Conservation (phyloP, 148 eudicot genomes). For the Amaranthus hypochondriacus region DNA sequence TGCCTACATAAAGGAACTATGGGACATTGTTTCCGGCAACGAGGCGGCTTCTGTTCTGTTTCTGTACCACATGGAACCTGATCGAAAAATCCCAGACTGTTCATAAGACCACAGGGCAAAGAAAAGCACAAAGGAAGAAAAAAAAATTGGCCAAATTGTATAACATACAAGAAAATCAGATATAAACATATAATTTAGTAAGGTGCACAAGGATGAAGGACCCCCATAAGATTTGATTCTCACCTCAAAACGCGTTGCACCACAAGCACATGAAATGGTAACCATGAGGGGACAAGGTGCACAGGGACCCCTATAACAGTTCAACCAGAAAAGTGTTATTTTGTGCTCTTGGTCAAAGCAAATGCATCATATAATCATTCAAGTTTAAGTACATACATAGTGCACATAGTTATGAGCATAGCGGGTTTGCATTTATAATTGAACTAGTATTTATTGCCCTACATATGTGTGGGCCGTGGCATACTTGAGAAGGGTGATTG, state of each 20-base stretch:
- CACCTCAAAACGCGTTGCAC: slow-evolving; percentile 83
- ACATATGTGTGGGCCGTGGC: not conserved
- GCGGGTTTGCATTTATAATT: not conserved
- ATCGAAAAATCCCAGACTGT: slow-evolving; percentile 15
- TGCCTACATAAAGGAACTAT: slow-evolving; percentile 79
- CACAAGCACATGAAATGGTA: slow-evolving; percentile 89
- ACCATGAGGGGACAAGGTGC: slow-evolving; percentile 99
- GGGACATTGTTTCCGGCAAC: slow-evolving; percentile 70
- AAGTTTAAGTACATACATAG: slow-evolving; percentile 2
- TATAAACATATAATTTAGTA: not conserved
- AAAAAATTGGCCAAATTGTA: too few relatives aligned
- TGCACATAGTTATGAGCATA: not conserved
- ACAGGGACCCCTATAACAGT: slow-evolving; percentile 89
- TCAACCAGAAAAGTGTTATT: slow-evolving; percentile 23
- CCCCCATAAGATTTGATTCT: slow-evolving; percentile 21
- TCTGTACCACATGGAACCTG: slow-evolving; percentile 99
- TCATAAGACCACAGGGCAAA: not conserved
- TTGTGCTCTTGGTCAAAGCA: not conserved
- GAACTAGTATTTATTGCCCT: not conserved
- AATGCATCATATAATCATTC: not conserved
- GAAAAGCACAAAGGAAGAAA: not conserved
- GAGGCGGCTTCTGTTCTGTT: slow-evolving; percentile 86
- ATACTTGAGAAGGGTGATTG: not conserved
- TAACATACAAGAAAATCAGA: not conserved
- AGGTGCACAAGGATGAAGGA: not conserved